Evolutionary conservation across 1,284 basidiomycete genomes (phyloP).

Genomic region (Polyporus tsugae): DNA sequence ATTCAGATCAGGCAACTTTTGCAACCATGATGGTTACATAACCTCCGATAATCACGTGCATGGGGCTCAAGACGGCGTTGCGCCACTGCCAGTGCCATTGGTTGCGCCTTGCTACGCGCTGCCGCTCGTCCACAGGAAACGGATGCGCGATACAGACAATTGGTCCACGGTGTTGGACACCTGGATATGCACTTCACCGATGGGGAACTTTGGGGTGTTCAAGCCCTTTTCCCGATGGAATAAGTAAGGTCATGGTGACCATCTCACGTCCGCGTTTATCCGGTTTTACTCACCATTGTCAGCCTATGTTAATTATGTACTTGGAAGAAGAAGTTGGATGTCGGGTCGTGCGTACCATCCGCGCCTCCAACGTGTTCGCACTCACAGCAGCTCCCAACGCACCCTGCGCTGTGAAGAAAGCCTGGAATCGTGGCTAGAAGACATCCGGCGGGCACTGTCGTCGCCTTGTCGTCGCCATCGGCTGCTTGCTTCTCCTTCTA

Average conservation of each 20-base stretch:
- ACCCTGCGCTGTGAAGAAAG: neutral
- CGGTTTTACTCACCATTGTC: conserved; percentile 4
- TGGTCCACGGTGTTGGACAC: too few relatives aligned
- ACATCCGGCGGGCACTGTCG: neutral
- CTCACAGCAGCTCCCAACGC: neutral
- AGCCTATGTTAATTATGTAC: neutral
- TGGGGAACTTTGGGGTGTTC: neutral
- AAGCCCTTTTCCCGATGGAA: neutral
- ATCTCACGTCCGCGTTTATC: neutral
- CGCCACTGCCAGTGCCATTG: too few relatives aligned
- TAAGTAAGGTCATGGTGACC: neutral
- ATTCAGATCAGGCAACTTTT: conserved; percentile 17
- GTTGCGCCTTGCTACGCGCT: neutral
- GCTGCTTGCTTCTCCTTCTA: conserved; percentile 4
- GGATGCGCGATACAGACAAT: too few relatives aligned
- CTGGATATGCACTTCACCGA: neutral
- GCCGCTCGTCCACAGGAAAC: neutral
- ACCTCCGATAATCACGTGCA: conserved; percentile 6
- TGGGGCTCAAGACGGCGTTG: too few relatives aligned
- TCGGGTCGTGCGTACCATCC: neutral
- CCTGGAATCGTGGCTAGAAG: neutral
- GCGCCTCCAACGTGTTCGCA: neutral
- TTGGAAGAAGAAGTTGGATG: neutral
- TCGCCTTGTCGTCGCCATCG: neutral
- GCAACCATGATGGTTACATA: neutral